Base-by-base conservation (phyloP, 257 asterid species). In the Nicotiana benthamiana region DNA sequence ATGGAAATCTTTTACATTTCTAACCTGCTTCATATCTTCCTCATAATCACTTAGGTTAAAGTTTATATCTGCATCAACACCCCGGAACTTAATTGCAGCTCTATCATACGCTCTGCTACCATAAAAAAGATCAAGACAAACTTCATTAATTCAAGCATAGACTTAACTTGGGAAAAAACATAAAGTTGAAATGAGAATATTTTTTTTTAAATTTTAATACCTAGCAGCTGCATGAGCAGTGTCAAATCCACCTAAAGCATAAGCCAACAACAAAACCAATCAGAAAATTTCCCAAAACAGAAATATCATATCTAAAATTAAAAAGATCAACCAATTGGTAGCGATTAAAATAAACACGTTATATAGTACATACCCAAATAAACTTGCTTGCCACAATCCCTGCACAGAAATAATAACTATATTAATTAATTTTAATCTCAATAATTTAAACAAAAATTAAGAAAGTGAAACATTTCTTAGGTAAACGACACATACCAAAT, bases 191-290 rank as follows among this genome's bases (percentile, higher is more conserved):
- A n/a, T n/a, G n/a, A n/a, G n/a, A n/a, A n/a, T n/a, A n/a, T n/a
- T n/a, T n/a, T n/a, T n/a, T n/a, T n/a, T n/a, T n/a, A n/a, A n/a
- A n/a, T n/a, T n/a, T n/a, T n/a, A n/a, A n/a, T 86, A 92, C 98
- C 97, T 92, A 34, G 97, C 97, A 1, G 98, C 98, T 34, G 92
- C 88, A 78, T 87, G 91, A 80, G 97, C 95, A 72, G 97, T 94
- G 83, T 94, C 97, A 87, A 94, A 94, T 81, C 98, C 98, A 83
- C 98, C 98, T 94, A 84, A 83, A 20, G n/a, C 79, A 34, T 24
- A 75, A 84, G 26, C 64, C 34, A 66, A 79, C 59, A 62, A 62
- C 52, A 79, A 28, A 79, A 34, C 17, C 7, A 40, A 34, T 59
- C 26, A 57, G n/a, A 32, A 57, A 59, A 79, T 18, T 48, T 79